Conservation (phyloP, 2,329 filamentous ascomycete species). For the Davidsoniella neocaledoniae region DNA sequence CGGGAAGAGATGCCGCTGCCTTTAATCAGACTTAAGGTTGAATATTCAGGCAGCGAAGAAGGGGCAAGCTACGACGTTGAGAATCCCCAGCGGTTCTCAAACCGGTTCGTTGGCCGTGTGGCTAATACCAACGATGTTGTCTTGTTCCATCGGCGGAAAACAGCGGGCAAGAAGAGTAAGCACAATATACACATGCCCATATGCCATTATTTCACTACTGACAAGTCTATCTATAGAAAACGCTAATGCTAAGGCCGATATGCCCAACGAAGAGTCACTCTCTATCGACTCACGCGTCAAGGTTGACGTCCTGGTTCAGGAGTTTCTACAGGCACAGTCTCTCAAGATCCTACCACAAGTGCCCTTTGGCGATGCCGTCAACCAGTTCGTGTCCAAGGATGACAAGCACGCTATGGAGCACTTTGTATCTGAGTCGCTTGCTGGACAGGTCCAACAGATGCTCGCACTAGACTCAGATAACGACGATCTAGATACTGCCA, state of each 20-base stretch:
- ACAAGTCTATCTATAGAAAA: constrained; percentile 16
- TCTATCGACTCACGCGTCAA: constrained; percentile 37
- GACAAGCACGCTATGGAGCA: constrained; percentile 83
- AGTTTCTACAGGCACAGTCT: constrained; percentile 74
- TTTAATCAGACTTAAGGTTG: constrained; percentile 76
- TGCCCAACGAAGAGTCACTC: constrained; percentile 47
- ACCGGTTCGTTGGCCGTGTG: constrained; percentile 75
- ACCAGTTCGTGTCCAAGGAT: constrained; percentile 85
- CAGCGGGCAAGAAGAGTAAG: constrained; percentile 22
- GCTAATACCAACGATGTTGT: constrained; percentile 91
- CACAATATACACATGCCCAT: not conserved
- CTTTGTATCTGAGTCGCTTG: constrained; percentile 57
- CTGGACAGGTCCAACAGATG: constrained; percentile 53
- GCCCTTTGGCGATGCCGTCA: constrained; percentile 81
- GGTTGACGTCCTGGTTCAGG: constrained; percentile 73
- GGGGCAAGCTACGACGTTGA: constrained; percentile 68
- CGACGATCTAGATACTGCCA: constrained; percentile 50
- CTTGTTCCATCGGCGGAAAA: constrained; percentile 82
- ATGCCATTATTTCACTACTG: not conserved
- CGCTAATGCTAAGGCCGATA: constrained; percentile 33
- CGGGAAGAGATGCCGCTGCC: constrained; percentile 47
- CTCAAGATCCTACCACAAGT: constrained; percentile 87
- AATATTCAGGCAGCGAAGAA: constrained; percentile 72
- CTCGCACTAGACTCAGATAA: constrained; percentile 49
- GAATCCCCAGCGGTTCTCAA: constrained; percentile 91